Conservation (phyloP, 805 yeast species). For the Starmerella asiatica region DNA sequence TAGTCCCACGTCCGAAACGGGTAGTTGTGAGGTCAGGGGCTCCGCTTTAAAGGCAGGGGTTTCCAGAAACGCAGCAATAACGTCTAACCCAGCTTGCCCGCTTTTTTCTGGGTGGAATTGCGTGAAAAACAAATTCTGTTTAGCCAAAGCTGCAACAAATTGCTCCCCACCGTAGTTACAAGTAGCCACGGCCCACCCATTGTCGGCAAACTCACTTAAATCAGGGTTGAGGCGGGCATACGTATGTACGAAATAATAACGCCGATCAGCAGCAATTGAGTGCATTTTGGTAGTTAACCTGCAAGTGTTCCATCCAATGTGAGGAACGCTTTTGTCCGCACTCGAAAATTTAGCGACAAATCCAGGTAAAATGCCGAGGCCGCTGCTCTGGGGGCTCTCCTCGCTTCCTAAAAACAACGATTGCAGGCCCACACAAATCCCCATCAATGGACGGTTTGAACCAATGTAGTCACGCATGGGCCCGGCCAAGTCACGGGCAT, state of each 20-base stretch:
- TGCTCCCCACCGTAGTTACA: constrained; percentile 64
- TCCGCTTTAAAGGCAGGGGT: background rate
- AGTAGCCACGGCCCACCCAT: constrained; percentile 57
- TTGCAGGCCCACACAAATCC: constrained; percentile 94
- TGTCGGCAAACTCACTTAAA: constrained; percentile 24
- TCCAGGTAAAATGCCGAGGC: constrained; percentile 45
- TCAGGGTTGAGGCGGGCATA: constrained; percentile 29
- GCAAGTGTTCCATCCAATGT: constrained; percentile 83
- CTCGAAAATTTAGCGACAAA: constrained; percentile 49
- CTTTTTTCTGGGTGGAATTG: constrained; percentile 99
- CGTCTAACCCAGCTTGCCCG: constrained; percentile 74
- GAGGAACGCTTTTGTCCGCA: constrained; percentile 72
- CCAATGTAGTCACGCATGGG: constrained; percentile 56
- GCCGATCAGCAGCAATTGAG: constrained; percentile 50
- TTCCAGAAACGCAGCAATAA: constrained; percentile 58
- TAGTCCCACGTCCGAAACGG: constrained; percentile 36
- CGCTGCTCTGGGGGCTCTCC: constrained; percentile 52
- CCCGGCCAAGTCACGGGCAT: constrained; percentile 44
- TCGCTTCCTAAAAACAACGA: constrained; percentile 62
- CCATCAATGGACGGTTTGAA: constrained; percentile 83
- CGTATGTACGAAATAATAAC: constrained; percentile 91
- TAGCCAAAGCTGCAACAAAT: constrained; percentile 70
- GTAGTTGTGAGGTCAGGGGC: background rate
- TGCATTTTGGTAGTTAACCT: constrained; percentile 31
- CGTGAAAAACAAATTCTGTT: constrained; percentile 77